Conservation (phyloP, 345 rosid genomes). For the Crucihimalaya himalaica region DNA sequence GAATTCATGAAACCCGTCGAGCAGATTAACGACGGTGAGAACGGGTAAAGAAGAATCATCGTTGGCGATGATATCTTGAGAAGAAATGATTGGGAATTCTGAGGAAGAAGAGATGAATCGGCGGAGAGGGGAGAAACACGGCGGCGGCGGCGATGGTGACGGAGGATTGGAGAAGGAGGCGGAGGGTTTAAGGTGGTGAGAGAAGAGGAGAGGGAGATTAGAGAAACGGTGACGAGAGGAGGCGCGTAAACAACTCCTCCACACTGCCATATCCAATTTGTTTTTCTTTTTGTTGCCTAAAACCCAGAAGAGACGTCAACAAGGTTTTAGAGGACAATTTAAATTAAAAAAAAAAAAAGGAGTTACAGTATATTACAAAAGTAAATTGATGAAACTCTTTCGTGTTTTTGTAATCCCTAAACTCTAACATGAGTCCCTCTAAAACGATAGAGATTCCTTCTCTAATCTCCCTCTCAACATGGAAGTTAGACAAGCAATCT, state of each 20-base stretch:
- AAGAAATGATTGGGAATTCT: slow-evolving; percentile 19
- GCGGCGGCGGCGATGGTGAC: slow-evolving; percentile 6
- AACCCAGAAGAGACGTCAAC: background rate
- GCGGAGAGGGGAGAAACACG: background rate
- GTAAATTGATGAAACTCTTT: no score
- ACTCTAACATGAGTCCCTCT: no score
- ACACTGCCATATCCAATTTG: slow-evolving; percentile 7
- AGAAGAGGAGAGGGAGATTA: slow-evolving; percentile 4
- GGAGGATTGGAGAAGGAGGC: slow-evolving; percentile 1
- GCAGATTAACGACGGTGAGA: slow-evolving; percentile 48
- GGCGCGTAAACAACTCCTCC: slow-evolving; percentile 31
- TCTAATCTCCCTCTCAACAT: no score
- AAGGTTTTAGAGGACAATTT: background rate
- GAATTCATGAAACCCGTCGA: slow-evolving; percentile 64
- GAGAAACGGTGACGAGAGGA: slow-evolving; percentile 36
- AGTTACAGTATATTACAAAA: no score
- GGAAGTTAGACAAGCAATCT: no score
- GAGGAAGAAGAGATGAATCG: slow-evolving; percentile 13
- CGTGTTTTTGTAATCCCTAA: no score
- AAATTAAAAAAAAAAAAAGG: no score
- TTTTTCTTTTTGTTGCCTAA: background rate
- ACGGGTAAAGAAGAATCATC: slow-evolving; percentile 63
- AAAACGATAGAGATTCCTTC: no score
- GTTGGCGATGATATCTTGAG: slow-evolving; percentile 25
- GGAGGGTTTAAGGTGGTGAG: background rate